Evolutionary conservation across 2,329 filamentous ascomycete genomes (phyloP).

Genomic region (Beauveria brongniartii): DNA sequence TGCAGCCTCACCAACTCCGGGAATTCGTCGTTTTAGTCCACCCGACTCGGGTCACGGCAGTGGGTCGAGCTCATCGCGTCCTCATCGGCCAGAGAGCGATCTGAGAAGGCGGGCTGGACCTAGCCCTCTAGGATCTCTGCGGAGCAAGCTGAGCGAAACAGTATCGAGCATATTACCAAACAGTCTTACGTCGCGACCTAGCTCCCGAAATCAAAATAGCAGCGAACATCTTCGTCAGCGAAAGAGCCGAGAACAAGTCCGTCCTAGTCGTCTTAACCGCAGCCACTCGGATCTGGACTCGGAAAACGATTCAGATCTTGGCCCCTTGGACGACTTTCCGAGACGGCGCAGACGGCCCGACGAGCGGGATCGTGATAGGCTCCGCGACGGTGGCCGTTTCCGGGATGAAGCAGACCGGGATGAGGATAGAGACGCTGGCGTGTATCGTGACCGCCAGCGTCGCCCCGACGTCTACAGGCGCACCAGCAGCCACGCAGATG

Average conservation of each 20-base stretch:
- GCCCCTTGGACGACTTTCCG: conserved; percentile 25
- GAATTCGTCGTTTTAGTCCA: conserved; percentile 8
- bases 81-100: conserved; percentile 31
- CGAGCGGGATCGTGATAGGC: conserved; percentile 30
- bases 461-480: conserved; percentile 35
- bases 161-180: conserved; percentile 35
- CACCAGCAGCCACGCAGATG: conserved; percentile 43
- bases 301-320: conserved; percentile 27
- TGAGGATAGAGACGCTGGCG: conserved; percentile 23
- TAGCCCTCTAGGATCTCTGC: conserved; percentile 31
- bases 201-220: conserved; percentile 24
- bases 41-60: conserved; percentile 13
- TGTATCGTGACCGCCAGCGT: conserved; percentile 25
- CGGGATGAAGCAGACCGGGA: conserved; percentile 24
- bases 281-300: conserved; percentile 35
- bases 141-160: conserved; percentile 38
- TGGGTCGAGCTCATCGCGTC: conserved; percentile 21
- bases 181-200: conserved; percentile 26
- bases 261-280: conserved; percentile 31
- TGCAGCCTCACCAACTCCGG: conserved; percentile 10
- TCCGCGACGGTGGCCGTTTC: conserved; percentile 25
- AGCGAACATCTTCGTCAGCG: conserved; percentile 24
- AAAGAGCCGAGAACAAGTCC: conserved; percentile 33
- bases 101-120: conserved; percentile 26
- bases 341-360: conserved; percentile 25